Evolutionary conservation across 306 rosid genomes (phyloP).

Genomic region (Chamaecrista fasciculata): DNA sequence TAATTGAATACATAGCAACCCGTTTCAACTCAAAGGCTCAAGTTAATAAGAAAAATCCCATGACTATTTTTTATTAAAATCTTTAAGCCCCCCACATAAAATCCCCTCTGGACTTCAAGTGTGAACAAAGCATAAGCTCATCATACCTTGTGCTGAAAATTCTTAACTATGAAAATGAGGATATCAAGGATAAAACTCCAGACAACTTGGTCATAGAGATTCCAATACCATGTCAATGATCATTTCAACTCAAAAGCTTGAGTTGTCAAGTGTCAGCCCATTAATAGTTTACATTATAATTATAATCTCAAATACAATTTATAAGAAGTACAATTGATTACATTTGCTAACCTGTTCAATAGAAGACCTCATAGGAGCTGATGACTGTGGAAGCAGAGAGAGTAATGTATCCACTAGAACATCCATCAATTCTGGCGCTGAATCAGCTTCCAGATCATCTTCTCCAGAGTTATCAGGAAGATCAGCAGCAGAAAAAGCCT

Average conservation of each 20-base stretch:
- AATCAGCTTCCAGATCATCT: constrained; percentile 56
- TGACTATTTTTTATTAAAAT: neutral
- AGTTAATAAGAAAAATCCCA: neutral
- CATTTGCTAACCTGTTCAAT: constrained; percentile 80
- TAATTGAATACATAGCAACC: no score
- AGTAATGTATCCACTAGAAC: constrained; percentile 95
- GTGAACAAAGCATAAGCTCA: neutral
- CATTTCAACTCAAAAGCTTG: no score
- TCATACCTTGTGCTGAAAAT: no score
- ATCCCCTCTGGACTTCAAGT: neutral
- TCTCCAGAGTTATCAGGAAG: constrained; percentile 62
- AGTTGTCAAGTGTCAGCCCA: neutral
- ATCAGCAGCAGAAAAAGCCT: constrained; percentile 61
- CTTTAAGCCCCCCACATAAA: neutral
- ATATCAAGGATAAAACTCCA: neutral
- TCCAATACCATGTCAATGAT: no score
- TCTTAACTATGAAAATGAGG: no score
- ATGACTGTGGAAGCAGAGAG: constrained; percentile 79
- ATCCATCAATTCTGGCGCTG: constrained; percentile 71
- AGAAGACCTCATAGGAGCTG: constrained; percentile 75
- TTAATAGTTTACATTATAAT: neutral
- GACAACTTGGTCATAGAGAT: neutral
- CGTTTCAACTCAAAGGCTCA: neutral
- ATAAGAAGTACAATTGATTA: neutral
- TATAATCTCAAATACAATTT: neutral